Percentiles rank a stretch among this genome's conserved stretches.
These are phyloP conservation scores for Fusarium nurragi DNA, from an alignment of 2,329 filamentous ascomycete species.

Conservation along the genomic window DNA sequence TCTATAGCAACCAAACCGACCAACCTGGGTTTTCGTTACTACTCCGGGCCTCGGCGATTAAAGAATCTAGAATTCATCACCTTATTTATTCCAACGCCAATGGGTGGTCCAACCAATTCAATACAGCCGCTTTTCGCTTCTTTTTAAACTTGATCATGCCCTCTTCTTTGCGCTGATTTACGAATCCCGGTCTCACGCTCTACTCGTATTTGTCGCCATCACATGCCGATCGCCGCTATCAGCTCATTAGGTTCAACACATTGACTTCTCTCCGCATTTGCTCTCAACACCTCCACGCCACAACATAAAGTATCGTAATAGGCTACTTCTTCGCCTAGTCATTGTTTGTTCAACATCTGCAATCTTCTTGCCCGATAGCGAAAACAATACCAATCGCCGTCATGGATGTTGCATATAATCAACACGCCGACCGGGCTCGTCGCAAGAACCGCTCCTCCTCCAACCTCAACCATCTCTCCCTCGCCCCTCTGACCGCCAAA, in stretches of 20 bases:
- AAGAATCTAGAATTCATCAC: conserved; percentile 10
- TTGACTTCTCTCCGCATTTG: conserved; percentile 33
- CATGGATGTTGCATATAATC: conserved; percentile 70
- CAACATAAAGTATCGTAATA: conserved; percentile 13
- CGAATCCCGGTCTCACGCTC: conserved; percentile 9
- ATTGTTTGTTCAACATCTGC: conserved; percentile 1
- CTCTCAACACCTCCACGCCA: conserved; percentile 8
- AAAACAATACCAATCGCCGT: conserved; percentile 1
- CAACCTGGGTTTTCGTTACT: conserved; percentile 4
- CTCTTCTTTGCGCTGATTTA: conserved; percentile 12
- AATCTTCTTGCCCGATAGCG: not conserved
- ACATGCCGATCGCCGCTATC: conserved; percentile 39
- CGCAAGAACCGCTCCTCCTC: conserved; percentile 68
- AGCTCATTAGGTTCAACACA: conserved; percentile 19
- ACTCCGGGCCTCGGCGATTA: conserved; percentile 28
- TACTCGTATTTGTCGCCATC: conserved; percentile 27
- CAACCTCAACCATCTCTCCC: conserved; percentile 68
- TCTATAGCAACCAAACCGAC: no score
- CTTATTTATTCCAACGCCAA: conserved; percentile 5
- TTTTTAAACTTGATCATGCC: conserved; percentile 13
- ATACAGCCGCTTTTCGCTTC: conserved; percentile 4
- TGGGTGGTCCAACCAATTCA: not conserved
- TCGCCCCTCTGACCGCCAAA: conserved; percentile 71
- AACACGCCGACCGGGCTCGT: conserved; percentile 65
- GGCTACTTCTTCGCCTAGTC: not conserved